phyloP scores from a whole-genome alignment of 2,329 filamentous ascomycete species.

The Zarea fungicola region DNA sequence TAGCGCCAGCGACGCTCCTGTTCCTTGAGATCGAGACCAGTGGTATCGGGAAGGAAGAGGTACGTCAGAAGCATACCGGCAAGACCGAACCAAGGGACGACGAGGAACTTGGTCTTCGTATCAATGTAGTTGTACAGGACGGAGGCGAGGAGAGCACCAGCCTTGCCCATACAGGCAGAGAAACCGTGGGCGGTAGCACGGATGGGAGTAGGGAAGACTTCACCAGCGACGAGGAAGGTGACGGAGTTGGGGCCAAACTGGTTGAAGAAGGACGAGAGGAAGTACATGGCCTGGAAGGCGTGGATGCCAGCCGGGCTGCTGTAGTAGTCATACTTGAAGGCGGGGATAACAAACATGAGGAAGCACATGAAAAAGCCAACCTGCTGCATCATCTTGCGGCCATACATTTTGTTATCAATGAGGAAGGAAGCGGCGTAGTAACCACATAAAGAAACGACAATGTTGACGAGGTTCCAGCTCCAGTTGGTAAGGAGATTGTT shows the following conservation, averaged over 20 bases:
- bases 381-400: conserved; percentile 94
- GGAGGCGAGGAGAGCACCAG: conserved; percentile 79
- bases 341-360: conserved; percentile 86
- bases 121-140: conserved; percentile 94
- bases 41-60: conserved; percentile 92
- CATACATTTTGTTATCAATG: conserved; percentile 95
- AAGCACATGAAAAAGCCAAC: conserved; percentile 91
- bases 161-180: conserved; percentile 85
- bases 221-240: conserved; percentile 91
- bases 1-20: conserved; percentile 91
- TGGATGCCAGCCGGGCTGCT: conserved; percentile 65
- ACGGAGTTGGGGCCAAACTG: conserved; percentile 96
- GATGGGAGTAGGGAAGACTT: conserved; percentile 93
- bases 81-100: conserved; percentile 94
- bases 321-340: conserved; percentile 84
- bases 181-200: conserved; percentile 92
- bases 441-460: conserved; percentile 75
- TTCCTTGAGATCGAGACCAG: conserved; percentile 92
- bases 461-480: conserved; percentile 91
- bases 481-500: conserved; percentile 77
- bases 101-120: conserved; percentile 77
- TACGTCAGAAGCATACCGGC: conserved; percentile 77
- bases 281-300: conserved; percentile 97
- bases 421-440: conserved; percentile 88
- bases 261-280: conserved; percentile 97